These are phyloP conservation scores for Fusarium guadeloupense DNA, from an alignment of 2,329 filamentous ascomycete species.

Conservation along the genomic window DNA sequence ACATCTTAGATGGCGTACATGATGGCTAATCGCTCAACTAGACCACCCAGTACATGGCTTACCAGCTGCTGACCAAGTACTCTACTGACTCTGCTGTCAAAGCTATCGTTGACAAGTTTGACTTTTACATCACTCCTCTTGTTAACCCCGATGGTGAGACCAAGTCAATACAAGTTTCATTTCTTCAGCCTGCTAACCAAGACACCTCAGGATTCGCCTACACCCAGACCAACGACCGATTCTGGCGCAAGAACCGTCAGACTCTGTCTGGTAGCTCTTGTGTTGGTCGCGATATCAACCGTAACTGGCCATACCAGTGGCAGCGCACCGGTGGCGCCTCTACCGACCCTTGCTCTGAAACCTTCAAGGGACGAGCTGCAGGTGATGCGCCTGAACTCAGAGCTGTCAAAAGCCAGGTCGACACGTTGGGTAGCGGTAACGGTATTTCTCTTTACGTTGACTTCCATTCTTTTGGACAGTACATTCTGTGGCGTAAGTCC, in stretches of 20 bases:
- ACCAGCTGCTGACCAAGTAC: constrained; percentile 33
- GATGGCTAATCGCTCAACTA: background rate
- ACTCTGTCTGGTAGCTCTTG: constrained; percentile 52
- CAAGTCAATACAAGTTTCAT: fast-evolving
- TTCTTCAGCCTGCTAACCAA: background rate
- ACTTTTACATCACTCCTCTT: constrained; percentile 72
- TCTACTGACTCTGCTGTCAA: constrained; percentile 23
- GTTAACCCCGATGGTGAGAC: constrained; percentile 67
- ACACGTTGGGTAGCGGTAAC: constrained; percentile 41
- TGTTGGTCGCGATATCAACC: constrained; percentile 65
- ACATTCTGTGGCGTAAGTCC: constrained; percentile 67
- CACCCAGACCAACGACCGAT: constrained; percentile 63
- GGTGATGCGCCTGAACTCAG: constrained; percentile 62
- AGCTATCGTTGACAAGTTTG: constrained; percentile 66
- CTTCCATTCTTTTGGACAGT: constrained; percentile 71
- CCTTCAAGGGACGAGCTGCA: constrained; percentile 55
- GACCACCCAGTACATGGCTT: constrained; percentile 29
- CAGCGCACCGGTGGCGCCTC: constrained; percentile 58
- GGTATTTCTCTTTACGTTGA: constrained; percentile 71
- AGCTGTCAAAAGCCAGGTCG: constrained; percentile 51
- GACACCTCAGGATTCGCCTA: constrained; percentile 48
- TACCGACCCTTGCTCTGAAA: constrained; percentile 60
- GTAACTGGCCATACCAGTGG: constrained; percentile 69
- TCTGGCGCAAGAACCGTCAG: constrained; percentile 71
- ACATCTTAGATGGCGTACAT: fast-evolving